Evolutionary conservation across 306 rosid genomes (phyloP).

Genomic region (Corylus americana): DNA sequence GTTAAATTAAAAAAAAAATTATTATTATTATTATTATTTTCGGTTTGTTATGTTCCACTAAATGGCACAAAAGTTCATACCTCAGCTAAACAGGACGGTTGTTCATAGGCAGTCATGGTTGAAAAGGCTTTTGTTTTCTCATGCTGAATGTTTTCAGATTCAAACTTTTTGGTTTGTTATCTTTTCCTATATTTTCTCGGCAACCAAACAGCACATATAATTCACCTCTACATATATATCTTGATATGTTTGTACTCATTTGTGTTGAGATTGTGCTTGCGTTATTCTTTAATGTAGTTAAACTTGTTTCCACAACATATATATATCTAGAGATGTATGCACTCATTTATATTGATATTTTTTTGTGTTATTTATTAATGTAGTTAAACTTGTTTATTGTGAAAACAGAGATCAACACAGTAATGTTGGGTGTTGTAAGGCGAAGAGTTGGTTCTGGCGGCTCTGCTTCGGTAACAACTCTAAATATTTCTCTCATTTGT

Average conservation of each 20-base stretch:
- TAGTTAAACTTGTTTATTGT: conserved; percentile 18
- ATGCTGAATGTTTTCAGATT: not conserved
- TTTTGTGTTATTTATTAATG: not conserved
- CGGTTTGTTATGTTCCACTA: not conserved
- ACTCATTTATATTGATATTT: not conserved
- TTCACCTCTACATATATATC: not conserved
- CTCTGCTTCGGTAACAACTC: conserved; percentile 40
- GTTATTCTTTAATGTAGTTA: conserved; percentile 7
- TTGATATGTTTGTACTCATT: not conserved
- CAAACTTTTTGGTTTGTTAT: not conserved
- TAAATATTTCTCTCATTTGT: not conserved
- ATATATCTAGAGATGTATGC: not conserved
- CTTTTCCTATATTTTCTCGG: not conserved
- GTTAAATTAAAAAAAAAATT: not conserved
- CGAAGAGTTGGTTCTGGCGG: conserved; percentile 71
- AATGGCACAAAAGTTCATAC: not conserved
- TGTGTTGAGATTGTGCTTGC: not conserved
- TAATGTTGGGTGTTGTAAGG: conserved; percentile 62
- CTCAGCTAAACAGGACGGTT: not conserved
- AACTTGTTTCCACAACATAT: not conserved
- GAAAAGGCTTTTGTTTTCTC: not conserved
- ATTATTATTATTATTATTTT: not conserved
- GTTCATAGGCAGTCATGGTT: not conserved
- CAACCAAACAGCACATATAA: not conserved
- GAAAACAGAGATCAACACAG: conserved; percentile 28